Percentiles rank a stretch among this genome's conserved stretches.
phyloP scores from a whole-genome alignment of 202 grass and related monocot species.

The Digitaria exilis region DNA sequence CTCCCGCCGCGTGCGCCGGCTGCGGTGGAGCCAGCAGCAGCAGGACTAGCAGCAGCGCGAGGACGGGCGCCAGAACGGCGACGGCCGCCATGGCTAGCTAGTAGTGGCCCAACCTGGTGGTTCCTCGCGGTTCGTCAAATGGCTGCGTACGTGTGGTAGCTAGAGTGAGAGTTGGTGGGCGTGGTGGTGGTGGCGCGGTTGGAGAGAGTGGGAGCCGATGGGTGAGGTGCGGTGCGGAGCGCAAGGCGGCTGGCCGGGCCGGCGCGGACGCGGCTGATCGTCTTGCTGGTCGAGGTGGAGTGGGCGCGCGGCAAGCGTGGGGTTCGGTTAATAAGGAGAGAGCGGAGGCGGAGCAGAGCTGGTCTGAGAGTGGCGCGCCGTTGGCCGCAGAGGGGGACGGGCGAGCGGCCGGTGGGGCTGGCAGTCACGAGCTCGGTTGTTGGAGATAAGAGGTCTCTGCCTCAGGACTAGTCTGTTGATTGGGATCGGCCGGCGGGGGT shows the following conservation, averaged over 20 bases:
- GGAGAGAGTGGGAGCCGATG: too few species aligned
- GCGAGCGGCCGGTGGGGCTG: constrained; percentile 1
- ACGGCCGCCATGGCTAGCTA: background rate
- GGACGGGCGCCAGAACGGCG: too few species aligned
- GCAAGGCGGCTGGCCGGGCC: too few species aligned
- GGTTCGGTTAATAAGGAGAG: background rate
- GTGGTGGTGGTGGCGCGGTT: background rate
- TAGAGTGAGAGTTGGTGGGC: background rate
- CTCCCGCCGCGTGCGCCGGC: background rate
- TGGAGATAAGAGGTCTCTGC: background rate
- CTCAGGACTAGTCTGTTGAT: background rate
- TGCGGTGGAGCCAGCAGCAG: background rate
- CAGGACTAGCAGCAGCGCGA: background rate
- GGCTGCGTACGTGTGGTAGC: background rate
- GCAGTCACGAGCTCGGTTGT: background rate
- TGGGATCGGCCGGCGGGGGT: background rate
- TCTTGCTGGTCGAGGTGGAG: background rate
- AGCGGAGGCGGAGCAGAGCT: background rate
- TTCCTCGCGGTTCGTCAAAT: background rate
- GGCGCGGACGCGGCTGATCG: too few species aligned
- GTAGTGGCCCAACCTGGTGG: background rate
- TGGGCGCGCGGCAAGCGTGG: background rate
- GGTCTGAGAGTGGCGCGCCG: background rate
- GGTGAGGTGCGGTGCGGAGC: too few species aligned
- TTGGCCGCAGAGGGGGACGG: constrained; percentile 28